Conservation (phyloP, 2,329 filamentous ascomycete genomes). For the Trichoderma simmonsii region DNA sequence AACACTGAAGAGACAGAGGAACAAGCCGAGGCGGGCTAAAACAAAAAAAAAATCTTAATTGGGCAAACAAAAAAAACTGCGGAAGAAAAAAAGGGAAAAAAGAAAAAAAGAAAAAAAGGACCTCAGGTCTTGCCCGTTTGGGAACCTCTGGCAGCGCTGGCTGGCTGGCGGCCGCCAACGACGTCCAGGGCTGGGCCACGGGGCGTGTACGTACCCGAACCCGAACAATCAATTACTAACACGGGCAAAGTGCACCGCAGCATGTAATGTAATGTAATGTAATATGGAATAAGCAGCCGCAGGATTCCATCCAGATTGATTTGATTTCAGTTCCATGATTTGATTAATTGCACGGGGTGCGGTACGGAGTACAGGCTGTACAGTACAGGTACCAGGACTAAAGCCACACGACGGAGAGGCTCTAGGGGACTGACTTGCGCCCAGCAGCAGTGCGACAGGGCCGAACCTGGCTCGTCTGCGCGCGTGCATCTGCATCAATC, state of each 20-base stretch:
- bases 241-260: neutral
- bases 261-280: neutral
- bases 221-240: neutral
- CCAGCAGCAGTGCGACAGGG: neutral
- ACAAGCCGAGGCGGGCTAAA: slow-evolving; percentile 5
- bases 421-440: neutral
- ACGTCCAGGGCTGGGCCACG: neutral
- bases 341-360: neutral
- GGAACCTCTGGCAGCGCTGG: slow-evolving; percentile 18
- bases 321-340: neutral
- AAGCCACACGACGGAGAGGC: neutral
- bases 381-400: neutral
- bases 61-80: neutral
- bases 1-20: neutral
- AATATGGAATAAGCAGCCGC: neutral
- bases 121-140: slow-evolving; percentile 16
- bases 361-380: neutral
- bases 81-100: neutral
- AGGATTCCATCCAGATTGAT: neutral
- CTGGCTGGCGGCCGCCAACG: slow-evolving; percentile 16
- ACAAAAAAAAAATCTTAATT: neutral
- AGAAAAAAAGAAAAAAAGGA: neutral
- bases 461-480: neutral
- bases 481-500: slow-evolving; percentile 3
- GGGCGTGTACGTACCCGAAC: neutral